Base-by-base conservation (phyloP, 108 stramenopile genomes). In the Cylindrotheca fusiformis region DNA sequence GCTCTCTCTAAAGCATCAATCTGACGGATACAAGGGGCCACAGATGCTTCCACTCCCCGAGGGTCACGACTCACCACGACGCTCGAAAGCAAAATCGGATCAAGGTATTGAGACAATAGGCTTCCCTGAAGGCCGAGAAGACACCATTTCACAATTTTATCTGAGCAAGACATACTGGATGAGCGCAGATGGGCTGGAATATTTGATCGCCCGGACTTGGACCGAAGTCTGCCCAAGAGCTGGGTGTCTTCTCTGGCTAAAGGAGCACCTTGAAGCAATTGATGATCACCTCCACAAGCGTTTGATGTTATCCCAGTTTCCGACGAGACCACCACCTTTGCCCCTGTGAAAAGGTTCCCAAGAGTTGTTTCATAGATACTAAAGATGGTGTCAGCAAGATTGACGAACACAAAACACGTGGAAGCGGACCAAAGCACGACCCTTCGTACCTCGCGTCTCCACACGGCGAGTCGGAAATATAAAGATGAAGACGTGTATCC, bases 401-500 rank as follows among this genome's bases (percentile, higher is more conserved):
- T n/a, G n/a, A n/a, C n/a, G n/a, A n/a, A n/a, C n/a, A n/a, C n/a
- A n/a, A n/a, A n/a, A n/a, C n/a, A n/a, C n/a, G n/a, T n/a, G n/a
- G n/a, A n/a, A n/a, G n/a, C n/a, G n/a, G n/a, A n/a, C n/a, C n/a
- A n/a, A n/a, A n/a, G n/a, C n/a, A n/a, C n/a, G 22, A 14, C 18
- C 24, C 17, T 19, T 56, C 20, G 24, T 56, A 28, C 30, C 30
- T 55, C 55, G 91, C 90, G 72, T 97, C 96, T 12, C 96, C 96
- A 65, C 96, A 97, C 5, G 96, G 96, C 25, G 94, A 93, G 58
- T 95, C 94, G 49, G 87, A 91, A 31, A 95, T 78, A 75, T 95
- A 97, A 58, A 97, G 68, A 71, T 95, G 90, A 20, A 97, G 67
- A n/a, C 75, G 62, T 20, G 85, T 74, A 53, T 72, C 58, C 6